These are phyloP conservation scores for Polygonum maritimum DNA, from an alignment of 148 eudicot species.

Conservation along the genomic window DNA sequence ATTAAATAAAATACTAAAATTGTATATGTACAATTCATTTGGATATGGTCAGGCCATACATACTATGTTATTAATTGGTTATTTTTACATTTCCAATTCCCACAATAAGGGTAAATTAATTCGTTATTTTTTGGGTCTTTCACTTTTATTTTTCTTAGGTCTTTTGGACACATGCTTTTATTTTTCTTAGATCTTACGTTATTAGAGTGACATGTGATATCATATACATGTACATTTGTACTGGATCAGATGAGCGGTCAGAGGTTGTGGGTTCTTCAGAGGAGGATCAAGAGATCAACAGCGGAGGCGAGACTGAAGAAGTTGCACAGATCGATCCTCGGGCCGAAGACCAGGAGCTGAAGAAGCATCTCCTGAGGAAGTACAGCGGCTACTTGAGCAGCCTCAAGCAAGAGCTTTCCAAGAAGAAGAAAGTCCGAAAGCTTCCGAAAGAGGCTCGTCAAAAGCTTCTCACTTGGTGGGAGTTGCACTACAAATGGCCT, in stretches of 20 bases:
- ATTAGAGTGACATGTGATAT: too few species aligned
- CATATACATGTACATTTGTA: neutral
- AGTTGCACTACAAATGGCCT: conserved; percentile 70
- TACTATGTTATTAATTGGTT: too few species aligned
- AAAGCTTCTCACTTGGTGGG: conserved; percentile 66
- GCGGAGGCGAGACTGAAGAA: conserved; percentile 61
- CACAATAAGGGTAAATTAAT: too few species aligned
- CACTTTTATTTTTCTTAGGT: too few species aligned
- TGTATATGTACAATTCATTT: too few species aligned
- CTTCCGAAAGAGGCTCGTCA: conserved; percentile 63
- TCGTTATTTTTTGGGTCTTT: too few species aligned
- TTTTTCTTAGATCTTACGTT: too few species aligned
- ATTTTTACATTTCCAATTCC: too few species aligned
- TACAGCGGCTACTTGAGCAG: conserved; percentile 84
- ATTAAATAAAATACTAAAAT: too few species aligned
- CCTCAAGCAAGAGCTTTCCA: conserved; percentile 78
- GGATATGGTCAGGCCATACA: too few species aligned
- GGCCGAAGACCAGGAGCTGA: conserved; percentile 78
- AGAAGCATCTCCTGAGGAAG: conserved; percentile 70
- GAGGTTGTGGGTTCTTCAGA: conserved; percentile 72
- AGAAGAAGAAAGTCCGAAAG: conserved; percentile 63
- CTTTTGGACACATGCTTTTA: too few species aligned
- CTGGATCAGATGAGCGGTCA: conserved; percentile 43
- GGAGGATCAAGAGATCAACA: conserved; percentile 60
- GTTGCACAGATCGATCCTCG: conserved; percentile 65